These are phyloP conservation scores for Trichoderma gracile DNA, from an alignment of 2,329 filamentous ascomycete species.

Conservation along the genomic window DNA sequence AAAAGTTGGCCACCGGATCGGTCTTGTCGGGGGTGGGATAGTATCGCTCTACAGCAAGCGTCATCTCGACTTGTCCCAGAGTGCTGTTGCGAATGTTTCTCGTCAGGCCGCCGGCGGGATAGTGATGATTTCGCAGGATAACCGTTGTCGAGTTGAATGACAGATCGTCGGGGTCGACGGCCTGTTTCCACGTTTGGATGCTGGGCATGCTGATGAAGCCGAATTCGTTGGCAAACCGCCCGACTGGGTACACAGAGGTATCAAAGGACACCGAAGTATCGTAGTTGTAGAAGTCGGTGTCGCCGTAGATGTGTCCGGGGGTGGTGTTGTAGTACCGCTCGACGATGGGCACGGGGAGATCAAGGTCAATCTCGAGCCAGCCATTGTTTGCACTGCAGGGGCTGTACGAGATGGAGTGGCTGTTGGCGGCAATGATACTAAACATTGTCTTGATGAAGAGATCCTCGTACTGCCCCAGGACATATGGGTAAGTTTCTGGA, in stretches of 20 bases:
- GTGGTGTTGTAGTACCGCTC: conserved; percentile 58
- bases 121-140: conserved; percentile 60
- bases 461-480: conserved; percentile 54
- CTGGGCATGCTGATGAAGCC: conserved; percentile 65
- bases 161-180: conserved; percentile 51
- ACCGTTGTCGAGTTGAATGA: conserved; percentile 59
- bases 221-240: conserved; percentile 64
- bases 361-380: conserved; percentile 48
- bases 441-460: conserved; percentile 58
- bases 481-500: conserved; percentile 42
- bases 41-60: conserved; percentile 54
- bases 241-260: conserved; percentile 55
- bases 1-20: conserved; percentile 58
- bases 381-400: conserved; percentile 62
- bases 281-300: conserved; percentile 64
- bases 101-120: conserved; percentile 33
- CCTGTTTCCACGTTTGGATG: conserved; percentile 58
- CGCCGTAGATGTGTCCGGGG: conserved; percentile 56
- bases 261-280: conserved; percentile 54
- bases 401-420: conserved; percentile 60
- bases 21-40: conserved; percentile 58
- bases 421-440: conserved; percentile 58
- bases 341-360: conserved; percentile 56
- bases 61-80: conserved; percentile 58
- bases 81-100: conserved; percentile 28